Percentiles rank a stretch among this genome's conserved stretches.
These are phyloP conservation scores for Prototheca wickerhamii DNA, from an alignment of 163 green algal genomes.

Conservation along the genomic window DNA sequence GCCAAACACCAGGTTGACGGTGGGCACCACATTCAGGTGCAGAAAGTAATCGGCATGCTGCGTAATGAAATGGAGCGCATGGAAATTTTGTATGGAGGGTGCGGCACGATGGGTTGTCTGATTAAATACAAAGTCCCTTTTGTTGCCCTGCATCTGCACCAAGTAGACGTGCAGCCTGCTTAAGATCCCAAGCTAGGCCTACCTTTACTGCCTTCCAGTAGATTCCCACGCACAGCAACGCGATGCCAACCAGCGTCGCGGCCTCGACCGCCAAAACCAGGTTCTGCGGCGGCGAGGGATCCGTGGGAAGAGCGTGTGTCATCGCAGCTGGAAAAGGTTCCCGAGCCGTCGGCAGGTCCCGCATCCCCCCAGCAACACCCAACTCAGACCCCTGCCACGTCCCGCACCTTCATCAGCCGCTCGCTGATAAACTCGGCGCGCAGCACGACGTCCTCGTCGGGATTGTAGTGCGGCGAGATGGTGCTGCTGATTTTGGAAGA, in stretches of 20 bases:
- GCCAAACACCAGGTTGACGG: slow-evolving; percentile 19
- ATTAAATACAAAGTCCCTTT: not conserved
- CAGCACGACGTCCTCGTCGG: not conserved
- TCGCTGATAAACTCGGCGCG: not conserved
- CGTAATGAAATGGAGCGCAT: not conserved
- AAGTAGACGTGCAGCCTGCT: too few relatives aligned
- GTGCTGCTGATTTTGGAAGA: not conserved
- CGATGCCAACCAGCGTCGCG: slow-evolving; percentile 9
- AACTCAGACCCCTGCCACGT: too few relatives aligned
- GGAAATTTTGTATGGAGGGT: not conserved
- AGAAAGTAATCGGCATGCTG: slow-evolving; percentile 10
- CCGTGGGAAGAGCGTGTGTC: too few relatives aligned
- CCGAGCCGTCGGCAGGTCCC: not conserved
- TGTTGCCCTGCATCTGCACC: too few relatives aligned
- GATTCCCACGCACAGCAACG: slow-evolving; percentile 7
- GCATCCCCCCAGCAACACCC: not conserved
- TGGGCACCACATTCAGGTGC: slow-evolving; percentile 1
- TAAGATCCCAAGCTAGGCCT: not conserved
- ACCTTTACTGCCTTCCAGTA: slow-evolving; percentile 18
- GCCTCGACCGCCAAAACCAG: slow-evolving; percentile 7
- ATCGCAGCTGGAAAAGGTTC: not conserved
- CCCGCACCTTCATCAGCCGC: slow-evolving; percentile 1
- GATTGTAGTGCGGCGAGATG: slow-evolving; percentile 5
- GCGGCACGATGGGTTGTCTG: not conserved
- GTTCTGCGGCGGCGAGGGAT: not conserved